Percentiles rank a stretch among this genome's conserved stretches.
These are phyloP conservation scores for Wickerhamiella sergipiensis DNA, from an alignment of 805 yeast genomes.

Conservation along the genomic window DNA sequence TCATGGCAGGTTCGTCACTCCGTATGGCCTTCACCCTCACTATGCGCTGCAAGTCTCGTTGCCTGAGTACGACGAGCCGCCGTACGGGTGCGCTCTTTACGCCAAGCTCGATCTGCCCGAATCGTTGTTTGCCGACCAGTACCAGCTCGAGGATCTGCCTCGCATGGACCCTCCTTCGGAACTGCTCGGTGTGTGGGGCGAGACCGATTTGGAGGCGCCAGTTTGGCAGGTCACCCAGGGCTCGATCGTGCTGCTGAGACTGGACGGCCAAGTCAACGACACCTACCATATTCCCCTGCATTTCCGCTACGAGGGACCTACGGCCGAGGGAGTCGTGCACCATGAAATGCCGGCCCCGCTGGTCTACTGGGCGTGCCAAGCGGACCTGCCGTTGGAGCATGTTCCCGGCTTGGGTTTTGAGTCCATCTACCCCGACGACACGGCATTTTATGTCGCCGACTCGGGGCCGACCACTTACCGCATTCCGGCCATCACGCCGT, in stretches of 20 bases:
- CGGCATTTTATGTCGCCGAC: constrained; percentile 29
- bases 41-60: constrained; percentile 3
- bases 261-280: constrained; percentile 12
- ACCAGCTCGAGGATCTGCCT: constrained; percentile 32
- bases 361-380: constrained; percentile 38
- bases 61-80: constrained; percentile 5
- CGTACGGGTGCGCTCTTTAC: constrained; percentile 30
- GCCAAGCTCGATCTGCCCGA: constrained; percentile 33
- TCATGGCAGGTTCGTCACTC: constrained; percentile 5
- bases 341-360: constrained; percentile 27
- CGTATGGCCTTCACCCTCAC: constrained; percentile 19
- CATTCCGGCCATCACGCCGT: constrained; percentile 32
- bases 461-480: constrained; percentile 19
- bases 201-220: constrained; percentile 45
- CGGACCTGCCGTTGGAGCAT: constrained; percentile 29
- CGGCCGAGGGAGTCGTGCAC: constrained; percentile 12
- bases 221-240: constrained; percentile 38
- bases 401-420: constrained; percentile 31
- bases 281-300: constrained; percentile 33
- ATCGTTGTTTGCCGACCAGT: constrained; percentile 39
- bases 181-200: constrained; percentile 37
- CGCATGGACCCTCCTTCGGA: constrained; percentile 16
- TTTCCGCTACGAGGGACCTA: constrained; percentile 37
- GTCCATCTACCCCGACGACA: constrained; percentile 32
- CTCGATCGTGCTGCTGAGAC: constrained; percentile 29